A percentile compares a stretch with the other conserved stretches of the same genome.
These are phyloP conservation scores for Rosa persica DNA, from an alignment of 306 rosid species.

Conservation along the genomic window DNA sequence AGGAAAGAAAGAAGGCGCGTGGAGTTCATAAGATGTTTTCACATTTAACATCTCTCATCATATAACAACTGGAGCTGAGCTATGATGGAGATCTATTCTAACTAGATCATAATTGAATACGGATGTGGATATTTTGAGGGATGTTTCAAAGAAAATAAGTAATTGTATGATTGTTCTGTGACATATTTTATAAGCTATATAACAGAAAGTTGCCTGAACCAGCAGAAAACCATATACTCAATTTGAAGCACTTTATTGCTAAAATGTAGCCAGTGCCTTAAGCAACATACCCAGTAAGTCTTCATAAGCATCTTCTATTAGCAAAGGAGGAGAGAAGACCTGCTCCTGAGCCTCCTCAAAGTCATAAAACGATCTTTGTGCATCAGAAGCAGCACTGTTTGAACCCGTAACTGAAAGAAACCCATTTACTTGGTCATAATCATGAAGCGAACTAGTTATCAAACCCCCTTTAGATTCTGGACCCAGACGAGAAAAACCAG, in stretches of 20 bases:
- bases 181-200: background rate
- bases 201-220: slow-evolving; percentile 3
- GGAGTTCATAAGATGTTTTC: background rate
- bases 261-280: slow-evolving; percentile 17
- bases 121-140: background rate
- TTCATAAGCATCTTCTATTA: slow-evolving; percentile 78
- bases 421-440: slow-evolving; percentile 78
- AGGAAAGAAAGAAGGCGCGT: background rate
- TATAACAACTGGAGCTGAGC: background rate
- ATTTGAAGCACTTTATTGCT: slow-evolving; percentile 15
- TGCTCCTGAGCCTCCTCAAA: slow-evolving; percentile 79
- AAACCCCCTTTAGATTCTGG: slow-evolving; percentile 63
- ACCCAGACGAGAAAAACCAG: slow-evolving; percentile 64
- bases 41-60: background rate
- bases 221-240: background rate
- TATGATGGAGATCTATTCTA: background rate
- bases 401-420: slow-evolving; percentile 69
- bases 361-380: slow-evolving; percentile 61
- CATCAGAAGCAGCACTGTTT: slow-evolving; percentile 58
- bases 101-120: background rate
- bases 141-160: background rate
- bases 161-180: background rate
- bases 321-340: slow-evolving; percentile 87
- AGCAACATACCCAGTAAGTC: slow-evolving; percentile 85
- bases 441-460: slow-evolving; percentile 64